These are phyloP conservation scores for Aspergillus costaricaensis DNA, from an alignment of 2,329 filamentous ascomycete species.

Conservation along the genomic window DNA sequence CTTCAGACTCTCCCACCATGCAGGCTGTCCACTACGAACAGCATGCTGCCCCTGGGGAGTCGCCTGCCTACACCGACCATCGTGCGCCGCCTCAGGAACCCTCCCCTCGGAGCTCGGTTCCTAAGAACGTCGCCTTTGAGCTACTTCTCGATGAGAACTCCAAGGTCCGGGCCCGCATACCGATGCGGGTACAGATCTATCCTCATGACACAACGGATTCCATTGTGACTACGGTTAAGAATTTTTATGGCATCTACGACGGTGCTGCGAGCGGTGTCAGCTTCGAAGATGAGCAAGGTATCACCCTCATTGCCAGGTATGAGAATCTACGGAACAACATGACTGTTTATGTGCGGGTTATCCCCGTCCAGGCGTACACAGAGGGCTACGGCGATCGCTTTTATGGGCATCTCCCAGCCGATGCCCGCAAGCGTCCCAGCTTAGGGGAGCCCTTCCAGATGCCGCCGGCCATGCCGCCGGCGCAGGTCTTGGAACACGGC, in stretches of 20 bases:
- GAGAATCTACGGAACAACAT: constrained; percentile 94
- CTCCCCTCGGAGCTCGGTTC: constrained; percentile 42
- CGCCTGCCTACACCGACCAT: constrained; percentile 29
- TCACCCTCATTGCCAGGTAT: constrained; percentile 90
- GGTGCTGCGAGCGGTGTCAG: constrained; percentile 79
- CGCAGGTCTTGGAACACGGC: constrained; percentile 56
- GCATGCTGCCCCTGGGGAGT: constrained; percentile 37
- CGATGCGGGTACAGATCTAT: constrained; percentile 78
- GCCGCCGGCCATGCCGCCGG: constrained; percentile 56
- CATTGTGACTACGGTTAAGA: constrained; percentile 97
- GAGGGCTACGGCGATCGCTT: constrained; percentile 49
- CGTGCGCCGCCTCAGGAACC: constrained; percentile 35
- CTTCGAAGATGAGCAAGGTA: constrained; percentile 88
- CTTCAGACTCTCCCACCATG: constrained; percentile 33
- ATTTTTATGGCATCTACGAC: constrained; percentile 96
- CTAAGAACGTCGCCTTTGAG: constrained; percentile 67
- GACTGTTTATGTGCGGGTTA: constrained; percentile 88
- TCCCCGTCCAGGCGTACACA: constrained; percentile 59
- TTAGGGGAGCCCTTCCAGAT: constrained; percentile 66
- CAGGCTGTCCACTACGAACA: constrained; percentile 39
- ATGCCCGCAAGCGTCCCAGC: constrained; percentile 58
- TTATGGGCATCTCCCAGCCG: constrained; percentile 51
- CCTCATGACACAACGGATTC: constrained; percentile 96
- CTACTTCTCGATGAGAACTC: constrained; percentile 61
- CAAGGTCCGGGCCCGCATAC: constrained; percentile 61